Base-by-base conservation (phyloP, 805 yeast species). In the Yamadazyma nakazawae region DNA sequence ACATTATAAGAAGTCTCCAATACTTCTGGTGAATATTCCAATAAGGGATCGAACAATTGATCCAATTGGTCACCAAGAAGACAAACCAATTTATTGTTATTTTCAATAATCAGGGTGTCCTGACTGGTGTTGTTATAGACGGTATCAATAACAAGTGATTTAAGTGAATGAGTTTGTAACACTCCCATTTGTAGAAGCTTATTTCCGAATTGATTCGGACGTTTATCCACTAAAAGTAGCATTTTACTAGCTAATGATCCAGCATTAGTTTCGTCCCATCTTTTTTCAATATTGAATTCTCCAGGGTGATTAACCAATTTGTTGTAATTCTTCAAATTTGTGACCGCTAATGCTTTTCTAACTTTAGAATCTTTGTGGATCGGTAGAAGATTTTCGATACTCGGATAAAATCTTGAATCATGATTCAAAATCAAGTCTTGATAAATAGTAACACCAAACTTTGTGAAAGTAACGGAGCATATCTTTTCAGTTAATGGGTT, bases 11-110 rank as follows among this genome's bases (percentile, higher is more conserved):
- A 72, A 48, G 77, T 72, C 50, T 85, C 92, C 34, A 96, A 80
- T 26, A 84, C 81, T 63, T 92, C 97, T 0, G 97, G 98, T 0
- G 95, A 87, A 61, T 92, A 92, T 63, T 91, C 97, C 5, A 88
- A 76, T 45, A 90, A 66, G 0, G 97, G 96, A 58, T 92, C 95
- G 63, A 92, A 92, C 34, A 92, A 66, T 55, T 85, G 92, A 53
- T 91, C 97, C 36, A 88, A 67, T 62, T 91, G 97, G 36, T 83
- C 84, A 0, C 98, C 98, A 5, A 92, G 66, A 31, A 85, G 62
- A 50, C 76, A 84, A 0, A 90, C 97, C 17, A 92, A 62, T 48
- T 75, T 80, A 58, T 91, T 90, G 63, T 91, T 92, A 13, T 76
- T 69, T 39, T 85, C 88, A 19, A 80, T 74, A 2, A 76, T 72